Evolutionary conservation across 331 rosid species (phyloP), one percentile per base, ranked within the genome.

Genomic region (Acacia concinna): DNA sequence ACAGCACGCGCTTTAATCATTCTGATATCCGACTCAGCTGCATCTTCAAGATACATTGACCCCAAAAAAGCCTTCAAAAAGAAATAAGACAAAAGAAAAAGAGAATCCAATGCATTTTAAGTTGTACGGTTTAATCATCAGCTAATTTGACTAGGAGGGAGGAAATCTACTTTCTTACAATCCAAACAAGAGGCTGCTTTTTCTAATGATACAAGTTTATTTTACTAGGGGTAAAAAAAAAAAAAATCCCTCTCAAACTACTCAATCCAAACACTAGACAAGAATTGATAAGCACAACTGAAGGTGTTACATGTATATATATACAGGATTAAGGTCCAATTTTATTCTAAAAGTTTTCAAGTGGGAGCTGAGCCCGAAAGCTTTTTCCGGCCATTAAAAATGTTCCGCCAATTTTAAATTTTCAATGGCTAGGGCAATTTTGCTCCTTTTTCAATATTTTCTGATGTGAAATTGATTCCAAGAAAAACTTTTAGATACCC

Each of bases 101-200:
- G 75, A 30, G 71, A n/a, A 40, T 81, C 76, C 64, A 79, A 21
- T 35, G 38, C 76, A 37, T 56, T 23, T 56, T 8, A 56, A 56
- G 63, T 13, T 56, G 31, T 56, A 56, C 63, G 15, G 31, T 23
- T 38, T 56, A 25, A 56, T 23, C 63, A 56, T 56, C 3, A 23
- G 17, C 63, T 23, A 66, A 66, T 18, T n/a, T 35, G 18, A 32
- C 71, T 21, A 1, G 10, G 4, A 38, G 52, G 10, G 4, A 38
- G 52, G 51, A 67, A 37, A 66, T 4, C 2, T 23, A 32, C 31
- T 67, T n/a, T 25, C 49, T 67, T 12, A 37, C 32, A 67, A 67
- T 35, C 49, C 49, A 67, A n/a, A 35, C 49, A 20, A 66, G 46
- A 67, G 21, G 1, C 34, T 60, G 37, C 57, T n/a, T 38, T 63